A percentile compares a stretch with the other conserved stretches of the same genome.
These are phyloP conservation scores for Rugosomyces carneus DNA, from an alignment of 1,284 basidiomycete species.

Conservation along the genomic window DNA sequence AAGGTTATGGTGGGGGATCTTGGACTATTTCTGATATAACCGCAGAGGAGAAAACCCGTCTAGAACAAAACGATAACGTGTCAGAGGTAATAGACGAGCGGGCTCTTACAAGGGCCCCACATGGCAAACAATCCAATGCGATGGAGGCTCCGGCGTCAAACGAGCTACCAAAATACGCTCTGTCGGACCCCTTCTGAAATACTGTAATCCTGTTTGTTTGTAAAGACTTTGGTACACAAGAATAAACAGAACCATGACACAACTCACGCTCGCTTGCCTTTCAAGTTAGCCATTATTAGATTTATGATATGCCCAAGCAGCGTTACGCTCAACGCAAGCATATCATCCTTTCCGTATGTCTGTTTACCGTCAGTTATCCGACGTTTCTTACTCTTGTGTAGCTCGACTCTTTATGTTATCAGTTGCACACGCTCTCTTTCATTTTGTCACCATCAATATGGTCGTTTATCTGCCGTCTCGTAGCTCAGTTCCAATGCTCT, in stretches of 20 bases:
- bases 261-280: too few species aligned
- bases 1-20: constrained; percentile 27
- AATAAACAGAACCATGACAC: too few species aligned
- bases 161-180: constrained; percentile 14
- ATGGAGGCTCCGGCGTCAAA: too few species aligned
- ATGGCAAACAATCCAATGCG: too few species aligned
- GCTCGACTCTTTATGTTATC: constrained; percentile 66
- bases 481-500: constrained; percentile 58
- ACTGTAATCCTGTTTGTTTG: not conserved
- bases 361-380: constrained; percentile 1
- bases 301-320: constrained; percentile 64
- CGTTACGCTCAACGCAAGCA: constrained; percentile 72
- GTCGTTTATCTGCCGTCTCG: constrained; percentile 47
- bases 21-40: constrained; percentile 27
- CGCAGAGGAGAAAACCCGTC: constrained; percentile 24
- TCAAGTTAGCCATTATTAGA: too few species aligned
- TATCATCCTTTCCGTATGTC: constrained; percentile 63
- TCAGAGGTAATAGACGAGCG: constrained; percentile 1
- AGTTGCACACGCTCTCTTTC: constrained; percentile 69
- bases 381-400: constrained; percentile 23
- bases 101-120: too few species aligned
- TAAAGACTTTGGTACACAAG: too few species aligned
- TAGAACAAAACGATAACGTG: constrained; percentile 16
- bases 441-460: constrained; percentile 63
- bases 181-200: constrained; percentile 7